Conservation (phyloP, 2,329 filamentous ascomycete species). For the Neofusicoccum sp. region DNA sequence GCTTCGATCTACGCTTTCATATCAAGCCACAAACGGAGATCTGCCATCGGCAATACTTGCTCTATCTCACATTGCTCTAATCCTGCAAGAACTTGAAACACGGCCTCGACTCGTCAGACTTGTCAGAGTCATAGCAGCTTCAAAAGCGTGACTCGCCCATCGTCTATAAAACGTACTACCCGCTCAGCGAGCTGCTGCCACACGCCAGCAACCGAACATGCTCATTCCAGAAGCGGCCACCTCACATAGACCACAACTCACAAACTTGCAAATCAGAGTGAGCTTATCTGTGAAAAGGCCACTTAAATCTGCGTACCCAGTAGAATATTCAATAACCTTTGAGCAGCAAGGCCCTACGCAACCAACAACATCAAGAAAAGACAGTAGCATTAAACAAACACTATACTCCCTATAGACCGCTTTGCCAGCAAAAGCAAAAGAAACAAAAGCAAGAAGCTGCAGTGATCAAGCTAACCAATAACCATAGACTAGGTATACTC, state of each 20-base stretch:
- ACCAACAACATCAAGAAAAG: not conserved
- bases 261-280: no score
- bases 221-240: no score
- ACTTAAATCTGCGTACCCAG: no score
- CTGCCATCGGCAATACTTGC: not conserved
- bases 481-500: slow-evolving; percentile 5
- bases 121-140: not conserved
- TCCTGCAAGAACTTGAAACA: no score
- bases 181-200: no score
- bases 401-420: not conserved
- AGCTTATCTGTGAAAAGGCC: no score
- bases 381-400: slow-evolving; percentile 5
- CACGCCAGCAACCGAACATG: no score
- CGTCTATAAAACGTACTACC: no score
- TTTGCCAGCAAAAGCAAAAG: not conserved
- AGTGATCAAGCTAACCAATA: not conserved
- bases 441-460: not conserved
- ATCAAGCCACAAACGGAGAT: not conserved
- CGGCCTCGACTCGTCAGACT: not conserved
- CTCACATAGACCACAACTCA: no score
- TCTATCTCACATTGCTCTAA: not conserved
- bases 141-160: not conserved
- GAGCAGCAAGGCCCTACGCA: no score
- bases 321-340: no score
- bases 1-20: no score